Percentiles rank a stretch among this genome's conserved stretches.
Evolutionary conservation across 768 basidiomycete species (phyloP).

Genomic region (Pleurotus giganteus): DNA sequence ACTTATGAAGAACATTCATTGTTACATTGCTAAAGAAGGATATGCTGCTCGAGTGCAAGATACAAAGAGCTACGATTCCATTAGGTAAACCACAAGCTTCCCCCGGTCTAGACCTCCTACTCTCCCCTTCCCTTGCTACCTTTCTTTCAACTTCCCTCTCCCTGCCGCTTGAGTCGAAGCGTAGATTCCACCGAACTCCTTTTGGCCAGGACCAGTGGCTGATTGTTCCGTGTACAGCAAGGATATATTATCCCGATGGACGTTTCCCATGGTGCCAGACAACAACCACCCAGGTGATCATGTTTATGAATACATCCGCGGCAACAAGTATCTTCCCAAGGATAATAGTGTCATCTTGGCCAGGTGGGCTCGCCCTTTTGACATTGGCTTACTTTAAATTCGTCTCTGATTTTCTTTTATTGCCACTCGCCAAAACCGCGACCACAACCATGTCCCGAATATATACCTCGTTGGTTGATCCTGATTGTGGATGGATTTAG

Average conservation of each 20-base stretch:
- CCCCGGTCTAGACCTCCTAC: neutral
- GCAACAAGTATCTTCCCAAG: conserved; percentile 86
- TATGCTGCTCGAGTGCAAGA: conserved; percentile 95
- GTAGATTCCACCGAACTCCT: neutral
- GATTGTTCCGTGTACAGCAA: conserved; percentile 50
- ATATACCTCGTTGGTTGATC: neutral
- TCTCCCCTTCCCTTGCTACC: neutral
- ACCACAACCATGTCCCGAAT: neutral
- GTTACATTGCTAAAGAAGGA: conserved; percentile 82
- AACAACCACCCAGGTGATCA: conserved; percentile 85
- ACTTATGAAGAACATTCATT: conserved; percentile 91
- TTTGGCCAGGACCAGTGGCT: conserved; percentile 1
- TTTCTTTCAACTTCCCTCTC: neutral
- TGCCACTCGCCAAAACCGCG: neutral
- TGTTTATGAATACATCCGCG: conserved; percentile 81
- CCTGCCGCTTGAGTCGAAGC: neutral
- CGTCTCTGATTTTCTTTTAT: neutral
- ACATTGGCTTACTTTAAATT: neutral
- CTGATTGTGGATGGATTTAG: no score
- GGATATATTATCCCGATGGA: conserved; percentile 91
- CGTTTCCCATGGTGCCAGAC: conserved; percentile 94
- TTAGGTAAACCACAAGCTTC: conserved; percentile 55
- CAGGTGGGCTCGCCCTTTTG: conserved; percentile 47
- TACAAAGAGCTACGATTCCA: conserved; percentile 85
- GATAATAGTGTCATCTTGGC: conserved; percentile 77